phyloP scores from a whole-genome alignment of 441 rosid genomes.

The Gossypium aridum region DNA sequence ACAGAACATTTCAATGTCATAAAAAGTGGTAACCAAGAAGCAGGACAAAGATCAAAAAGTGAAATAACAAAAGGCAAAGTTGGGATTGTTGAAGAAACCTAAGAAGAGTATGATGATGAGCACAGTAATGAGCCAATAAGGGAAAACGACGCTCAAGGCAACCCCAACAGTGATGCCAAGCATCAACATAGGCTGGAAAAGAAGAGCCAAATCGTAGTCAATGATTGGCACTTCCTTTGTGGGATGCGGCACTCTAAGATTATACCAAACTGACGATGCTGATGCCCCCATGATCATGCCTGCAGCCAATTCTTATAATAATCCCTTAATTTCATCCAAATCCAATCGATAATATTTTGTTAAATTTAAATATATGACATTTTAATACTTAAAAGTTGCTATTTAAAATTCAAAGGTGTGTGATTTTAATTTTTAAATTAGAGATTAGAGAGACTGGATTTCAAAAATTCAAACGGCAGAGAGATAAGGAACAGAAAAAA shows the following conservation, averaged over 20 bases:
- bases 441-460: too few species aligned
- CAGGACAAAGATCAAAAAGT: background rate
- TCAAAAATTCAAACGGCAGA: background rate
- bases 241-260: constrained; percentile 79
- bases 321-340: background rate
- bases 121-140: constrained; percentile 88
- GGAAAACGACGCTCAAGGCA: constrained; percentile 82
- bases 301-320: constrained; percentile 15
- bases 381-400: too few species aligned
- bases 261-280: constrained; percentile 90
- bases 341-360: background rate
- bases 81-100: constrained; percentile 27
- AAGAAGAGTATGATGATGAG: constrained; percentile 83
- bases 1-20: background rate
- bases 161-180: constrained; percentile 92
- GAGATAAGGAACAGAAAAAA: background rate
- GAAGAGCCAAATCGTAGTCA: constrained; percentile 83
- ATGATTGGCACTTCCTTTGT: constrained; percentile 79
- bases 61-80: background rate
- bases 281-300: constrained; percentile 99
- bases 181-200: constrained; percentile 87
- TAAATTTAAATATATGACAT: too few species aligned
- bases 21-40: background rate
- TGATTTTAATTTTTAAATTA: too few species aligned
- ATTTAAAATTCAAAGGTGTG: too few species aligned